These are phyloP conservation scores for Thelephora ganbajun DNA, from an alignment of 768 basidiomycete species.

Conservation along the genomic window DNA sequence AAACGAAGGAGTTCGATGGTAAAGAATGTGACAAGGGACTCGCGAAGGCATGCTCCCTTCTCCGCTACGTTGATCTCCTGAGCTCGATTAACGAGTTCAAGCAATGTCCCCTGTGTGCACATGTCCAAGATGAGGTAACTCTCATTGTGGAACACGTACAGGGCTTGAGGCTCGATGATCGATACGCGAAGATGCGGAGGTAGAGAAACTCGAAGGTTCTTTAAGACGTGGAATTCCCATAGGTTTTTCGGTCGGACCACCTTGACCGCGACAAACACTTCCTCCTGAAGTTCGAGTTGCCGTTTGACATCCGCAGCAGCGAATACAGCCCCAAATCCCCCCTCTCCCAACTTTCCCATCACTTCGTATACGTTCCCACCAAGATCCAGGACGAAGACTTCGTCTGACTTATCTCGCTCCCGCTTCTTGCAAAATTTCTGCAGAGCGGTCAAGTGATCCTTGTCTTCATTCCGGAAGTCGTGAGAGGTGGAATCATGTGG, in stretches of 20 bases:
- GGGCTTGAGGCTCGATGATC: slow-evolving; percentile 59
- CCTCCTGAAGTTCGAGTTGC: slow-evolving; percentile 35
- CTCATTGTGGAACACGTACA: slow-evolving; percentile 83
- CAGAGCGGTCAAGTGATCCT: slow-evolving; percentile 48
- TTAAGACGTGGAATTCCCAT: slow-evolving; percentile 88
- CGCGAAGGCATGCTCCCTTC: slow-evolving; percentile 74
- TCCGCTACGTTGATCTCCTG: slow-evolving; percentile 61
- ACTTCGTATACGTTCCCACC: slow-evolving; percentile 54
- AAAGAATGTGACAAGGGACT: slow-evolving; percentile 92
- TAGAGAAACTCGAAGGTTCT: slow-evolving; percentile 61
- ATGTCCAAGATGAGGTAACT: slow-evolving; percentile 81
- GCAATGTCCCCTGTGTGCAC: slow-evolving; percentile 82
- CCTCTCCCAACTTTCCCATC: slow-evolving; percentile 85
- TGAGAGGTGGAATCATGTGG: slow-evolving; percentile 46
- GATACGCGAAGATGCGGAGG: slow-evolving; percentile 43
- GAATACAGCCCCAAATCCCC: slow-evolving; percentile 95
- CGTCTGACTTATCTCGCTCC: slow-evolving; percentile 20
- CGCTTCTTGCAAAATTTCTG: slow-evolving; percentile 54
- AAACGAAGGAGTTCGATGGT: slow-evolving; percentile 76
- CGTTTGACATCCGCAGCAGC: slow-evolving; percentile 41
- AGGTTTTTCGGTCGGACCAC: slow-evolving; percentile 77
- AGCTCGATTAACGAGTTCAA: slow-evolving; percentile 85
- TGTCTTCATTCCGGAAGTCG: slow-evolving; percentile 40
- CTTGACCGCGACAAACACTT: slow-evolving; percentile 70
- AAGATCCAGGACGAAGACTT: slow-evolving; percentile 46